Evolutionary conservation across 306 rosid genomes (phyloP).

Genomic region (Sechiopsis laciniata): DNA sequence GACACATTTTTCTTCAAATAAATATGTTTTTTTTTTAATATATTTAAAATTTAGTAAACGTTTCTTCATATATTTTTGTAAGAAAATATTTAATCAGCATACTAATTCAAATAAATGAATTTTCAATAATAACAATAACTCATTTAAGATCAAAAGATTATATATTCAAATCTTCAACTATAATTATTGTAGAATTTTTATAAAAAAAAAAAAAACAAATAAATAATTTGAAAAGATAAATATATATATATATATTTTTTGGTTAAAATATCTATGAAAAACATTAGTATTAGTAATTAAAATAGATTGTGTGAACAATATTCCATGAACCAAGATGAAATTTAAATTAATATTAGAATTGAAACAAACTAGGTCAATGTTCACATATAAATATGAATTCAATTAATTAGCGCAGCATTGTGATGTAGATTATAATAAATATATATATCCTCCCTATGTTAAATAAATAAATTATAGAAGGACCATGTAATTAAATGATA

Average conservation of each 20-base stretch:
- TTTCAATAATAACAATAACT: too few species aligned
- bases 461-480: background rate
- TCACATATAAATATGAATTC: background rate
- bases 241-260: too few species aligned
- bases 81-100: too few species aligned
- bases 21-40: too few species aligned
- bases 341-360: background rate
- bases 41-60: too few species aligned
- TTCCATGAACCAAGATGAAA: background rate
- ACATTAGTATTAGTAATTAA: background rate
- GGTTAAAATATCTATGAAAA: background rate
- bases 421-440: background rate
- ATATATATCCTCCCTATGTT: background rate
- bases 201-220: too few species aligned
- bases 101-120: too few species aligned
- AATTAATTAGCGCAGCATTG: background rate
- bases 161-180: too few species aligned
- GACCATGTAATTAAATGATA: background rate
- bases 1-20: too few species aligned
- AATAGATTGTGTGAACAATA: background rate
- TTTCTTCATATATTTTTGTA: background rate
- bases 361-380: background rate
- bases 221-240: too few species aligned
- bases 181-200: too few species aligned
- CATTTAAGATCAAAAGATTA: too few species aligned